Conservation (phyloP, 192 early-diverging fungal genomes). For the Physocladia obscura region DNA sequence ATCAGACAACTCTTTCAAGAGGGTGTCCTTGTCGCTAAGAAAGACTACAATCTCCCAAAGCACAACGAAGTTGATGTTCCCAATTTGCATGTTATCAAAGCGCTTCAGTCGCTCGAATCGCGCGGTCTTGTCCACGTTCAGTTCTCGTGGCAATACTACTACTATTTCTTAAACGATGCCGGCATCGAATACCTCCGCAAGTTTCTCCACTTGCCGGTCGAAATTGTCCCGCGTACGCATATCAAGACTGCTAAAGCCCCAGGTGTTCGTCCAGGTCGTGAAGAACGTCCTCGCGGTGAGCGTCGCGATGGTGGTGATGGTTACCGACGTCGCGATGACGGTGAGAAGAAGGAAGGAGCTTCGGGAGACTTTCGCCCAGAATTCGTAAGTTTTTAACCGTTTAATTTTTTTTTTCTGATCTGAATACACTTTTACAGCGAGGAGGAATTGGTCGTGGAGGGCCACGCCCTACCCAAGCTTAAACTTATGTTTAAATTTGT, state of each 20-base stretch:
- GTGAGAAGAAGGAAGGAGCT: slow-evolving; percentile 88
- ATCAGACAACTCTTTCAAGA: slow-evolving; percentile 60
- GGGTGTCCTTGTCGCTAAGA: slow-evolving; percentile 98
- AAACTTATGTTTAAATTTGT: no score
- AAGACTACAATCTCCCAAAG: slow-evolving; percentile 95
- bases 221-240: slow-evolving; percentile 95
- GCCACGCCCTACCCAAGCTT: slow-evolving; percentile 34
- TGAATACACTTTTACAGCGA: slow-evolving; percentile 49
- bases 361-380: slow-evolving; percentile 90
- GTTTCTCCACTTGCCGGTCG: slow-evolving; percentile 93
- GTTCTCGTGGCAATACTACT: slow-evolving; percentile 99
- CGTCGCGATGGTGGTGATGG: slow-evolving; percentile 68
- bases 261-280: slow-evolving; percentile 70
- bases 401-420: no score
- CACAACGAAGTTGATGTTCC: slow-evolving; percentile 96
- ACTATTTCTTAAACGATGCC: slow-evolving; percentile 98
- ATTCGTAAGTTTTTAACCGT: slow-evolving; percentile 66
- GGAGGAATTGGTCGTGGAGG: slow-evolving; percentile 85
- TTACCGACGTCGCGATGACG: slow-evolving; percentile 83
- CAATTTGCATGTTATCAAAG: slow-evolving; percentile 99
- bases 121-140: slow-evolving; percentile 90
- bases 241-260: slow-evolving; percentile 86
- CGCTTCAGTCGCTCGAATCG: slow-evolving; percentile 93
- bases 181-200: slow-evolving; percentile 97
- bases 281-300: slow-evolving; percentile 55